A percentile compares a stretch with the other conserved stretches of the same genome.
Evolutionary conservation across 768 basidiomycete species (phyloP).

Genomic region (Termitomyces heimii): DNA sequence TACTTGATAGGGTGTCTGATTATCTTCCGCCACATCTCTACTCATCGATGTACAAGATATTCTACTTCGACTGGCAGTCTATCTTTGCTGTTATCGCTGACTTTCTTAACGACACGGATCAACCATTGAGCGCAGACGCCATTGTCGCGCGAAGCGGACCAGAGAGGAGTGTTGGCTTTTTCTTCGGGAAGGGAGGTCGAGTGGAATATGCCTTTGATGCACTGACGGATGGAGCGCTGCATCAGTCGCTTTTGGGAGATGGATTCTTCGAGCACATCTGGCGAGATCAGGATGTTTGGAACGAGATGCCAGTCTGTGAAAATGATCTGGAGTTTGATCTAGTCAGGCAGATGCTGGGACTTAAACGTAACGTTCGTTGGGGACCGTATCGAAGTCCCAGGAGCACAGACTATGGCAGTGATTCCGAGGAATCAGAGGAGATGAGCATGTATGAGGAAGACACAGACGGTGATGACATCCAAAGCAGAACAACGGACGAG

Average conservation of each 20-base stretch:
- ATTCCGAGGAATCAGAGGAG: not conserved
- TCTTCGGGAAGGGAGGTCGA: slow-evolving; percentile 20
- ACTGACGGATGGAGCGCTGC: slow-evolving; percentile 17
- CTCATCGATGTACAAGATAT: slow-evolving; percentile 12
- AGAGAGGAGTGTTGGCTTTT: slow-evolving; percentile 6
- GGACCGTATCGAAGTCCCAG: slow-evolving; percentile 1
- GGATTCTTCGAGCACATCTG: slow-evolving; percentile 15
- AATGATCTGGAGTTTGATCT: slow-evolving; percentile 25
- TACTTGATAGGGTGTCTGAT: not conserved
- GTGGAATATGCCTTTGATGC: slow-evolving; percentile 23
- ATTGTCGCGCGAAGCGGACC: not conserved
- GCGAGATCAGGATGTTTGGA: slow-evolving; percentile 15
- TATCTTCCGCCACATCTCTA: slow-evolving; percentile 9
- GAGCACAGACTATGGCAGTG: not conserved
- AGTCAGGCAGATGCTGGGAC: slow-evolving; percentile 20
- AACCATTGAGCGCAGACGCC: not conserved
- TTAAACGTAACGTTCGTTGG: slow-evolving; percentile 15
- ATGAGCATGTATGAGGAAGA: not conserved
- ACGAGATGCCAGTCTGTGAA: slow-evolving; percentile 12
- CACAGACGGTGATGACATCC: not conserved
- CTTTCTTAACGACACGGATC: slow-evolving; percentile 8
- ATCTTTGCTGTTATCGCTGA: slow-evolving; percentile 16
- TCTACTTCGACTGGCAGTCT: slow-evolving; percentile 22
- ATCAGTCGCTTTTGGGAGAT: slow-evolving; percentile 21
- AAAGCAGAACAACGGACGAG: not conserved